Evolutionary conservation across 257 asterid genomes (phyloP), one percentile per base, ranked within the genome.

Genomic region (Forsythia viridissima): DNA sequence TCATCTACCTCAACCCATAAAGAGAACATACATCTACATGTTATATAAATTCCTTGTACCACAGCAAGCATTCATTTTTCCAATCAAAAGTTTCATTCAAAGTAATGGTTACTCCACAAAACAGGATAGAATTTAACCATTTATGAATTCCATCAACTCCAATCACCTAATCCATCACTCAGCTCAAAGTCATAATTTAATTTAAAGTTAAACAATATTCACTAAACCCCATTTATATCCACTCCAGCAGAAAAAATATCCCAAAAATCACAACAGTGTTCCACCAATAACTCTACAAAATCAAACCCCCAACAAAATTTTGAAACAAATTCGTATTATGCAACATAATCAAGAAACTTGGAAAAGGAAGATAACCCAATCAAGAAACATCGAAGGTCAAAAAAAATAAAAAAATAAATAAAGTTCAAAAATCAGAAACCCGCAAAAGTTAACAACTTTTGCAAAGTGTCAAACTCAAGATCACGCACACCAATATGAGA

Each of bases 91-190:
- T 55, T 55, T 8, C 11, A 55, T 55, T 18, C 16, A 3, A 43
- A 43, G 16, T 55, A 55, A 52, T 52, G 63, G 8, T 52, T 18
- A 6, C 7, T 52, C 30, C 65, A 4, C 8, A 55, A 55, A 55
- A 18, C 4, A 55, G 65, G 8, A 55, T 5, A 55, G 30, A 68
- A 44, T 46, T 30, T 30, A 30, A 30, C 34, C 34, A 30, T 30
- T 44, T 44, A 67, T 30, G 74, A 4, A 66, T 7, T 12, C 74
- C 74, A 46, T 67, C 74, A 16, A 66, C 80, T 34, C 74, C 66
- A 67, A 38, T 18, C 3, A 21, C 51, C 30, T 76, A 65, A 34
- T 43, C 44, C 51, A 44, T 55, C 73, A 9, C 30, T 37, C 42
- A 59, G 15, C 3, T 75, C 66, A n/a, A 40, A 21, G 20, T 15